These are phyloP conservation scores for Fomes fomentarius DNA, from an alignment of 1,284 basidiomycete species.

Conservation along the genomic window DNA sequence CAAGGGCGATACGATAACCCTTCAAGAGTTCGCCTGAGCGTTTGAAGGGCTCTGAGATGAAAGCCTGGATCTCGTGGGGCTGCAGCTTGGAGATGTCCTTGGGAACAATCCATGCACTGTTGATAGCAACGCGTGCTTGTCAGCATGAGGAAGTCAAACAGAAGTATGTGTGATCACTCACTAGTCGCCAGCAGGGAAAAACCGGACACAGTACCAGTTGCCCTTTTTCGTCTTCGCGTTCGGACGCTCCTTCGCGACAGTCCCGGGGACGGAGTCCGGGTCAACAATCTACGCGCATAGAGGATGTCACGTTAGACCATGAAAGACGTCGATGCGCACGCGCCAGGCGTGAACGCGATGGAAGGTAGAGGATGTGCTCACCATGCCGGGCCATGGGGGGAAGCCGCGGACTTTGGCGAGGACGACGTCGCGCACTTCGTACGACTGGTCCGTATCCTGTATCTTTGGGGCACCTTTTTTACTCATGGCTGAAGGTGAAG, in stretches of 20 bases:
- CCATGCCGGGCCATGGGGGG: slow-evolving; percentile 92
- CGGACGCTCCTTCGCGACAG: slow-evolving; percentile 73
- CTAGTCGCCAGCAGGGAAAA: slow-evolving; percentile 94
- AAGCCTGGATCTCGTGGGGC: slow-evolving; percentile 83
- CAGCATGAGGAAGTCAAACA: slow-evolving; percentile 14
- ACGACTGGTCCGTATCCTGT: slow-evolving; percentile 46
- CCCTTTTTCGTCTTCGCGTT: slow-evolving; percentile 60
- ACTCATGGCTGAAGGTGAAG: slow-evolving; percentile 45
- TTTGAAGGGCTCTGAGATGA: slow-evolving; percentile 77
- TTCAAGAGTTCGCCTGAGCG: slow-evolving; percentile 75
- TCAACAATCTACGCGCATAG: slow-evolving; percentile 67
- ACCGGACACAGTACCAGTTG: slow-evolving; percentile 78
- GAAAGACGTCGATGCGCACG: background rate
- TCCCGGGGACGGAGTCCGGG: slow-evolving; percentile 61
- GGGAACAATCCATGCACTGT: slow-evolving; percentile 83
- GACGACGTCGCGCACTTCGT: slow-evolving; percentile 78
- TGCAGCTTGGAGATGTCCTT: slow-evolving; percentile 85
- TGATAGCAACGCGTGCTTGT: slow-evolving; percentile 4
- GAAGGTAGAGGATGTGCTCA: slow-evolving; percentile 42
- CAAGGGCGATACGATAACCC: slow-evolving; percentile 84
- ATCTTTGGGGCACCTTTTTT: slow-evolving; percentile 61
- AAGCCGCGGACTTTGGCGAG: slow-evolving; percentile 93
- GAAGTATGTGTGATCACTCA: slow-evolving; percentile 47
- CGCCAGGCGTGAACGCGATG: slow-evolving; percentile 22
- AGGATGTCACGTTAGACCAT: slow-evolving; percentile 7